Percentiles rank a stretch among this genome's conserved stretches.
Evolutionary conservation across 139 green algal genomes (phyloP).

Genomic region (Edaphochlamys debaryana): DNA sequence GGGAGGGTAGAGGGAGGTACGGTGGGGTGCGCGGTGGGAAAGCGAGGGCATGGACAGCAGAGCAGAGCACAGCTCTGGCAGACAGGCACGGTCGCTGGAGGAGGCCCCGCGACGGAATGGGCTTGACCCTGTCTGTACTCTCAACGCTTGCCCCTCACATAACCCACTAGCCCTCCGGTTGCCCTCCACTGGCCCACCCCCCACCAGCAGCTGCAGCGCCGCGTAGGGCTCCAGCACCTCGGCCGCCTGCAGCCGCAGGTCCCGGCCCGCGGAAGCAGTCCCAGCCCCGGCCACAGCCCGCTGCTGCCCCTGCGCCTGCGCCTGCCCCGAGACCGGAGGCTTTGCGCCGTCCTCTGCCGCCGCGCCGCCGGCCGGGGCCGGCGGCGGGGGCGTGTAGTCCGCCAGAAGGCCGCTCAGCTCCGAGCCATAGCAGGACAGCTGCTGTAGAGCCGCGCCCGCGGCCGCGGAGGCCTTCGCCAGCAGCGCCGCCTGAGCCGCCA

Average conservation of each 20-base stretch:
- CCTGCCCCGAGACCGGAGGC: background rate
- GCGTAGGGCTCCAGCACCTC: conserved; percentile 36
- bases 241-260: conserved; percentile 3
- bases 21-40: no score
- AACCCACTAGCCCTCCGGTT: no score
- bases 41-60: no score
- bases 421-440: conserved; percentile 7
- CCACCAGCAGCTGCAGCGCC: conserved; percentile 29
- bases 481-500: conserved; percentile 7
- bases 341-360: background rate
- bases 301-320: background rate
- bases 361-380: background rate
- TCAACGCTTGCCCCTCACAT: no score
- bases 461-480: background rate
- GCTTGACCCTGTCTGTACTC: no score
- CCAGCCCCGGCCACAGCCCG: background rate
- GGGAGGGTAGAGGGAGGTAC: no score
- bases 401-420: conserved; percentile 6
- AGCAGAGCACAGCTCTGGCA: no score
- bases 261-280: background rate
- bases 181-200: no score
- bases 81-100: no score
- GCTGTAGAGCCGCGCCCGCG: conserved; percentile 11
- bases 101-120: no score
- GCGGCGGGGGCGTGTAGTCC: background rate